phyloP scores from a whole-genome alignment of 768 basidiomycete species.

The Boletales sp. region DNA sequence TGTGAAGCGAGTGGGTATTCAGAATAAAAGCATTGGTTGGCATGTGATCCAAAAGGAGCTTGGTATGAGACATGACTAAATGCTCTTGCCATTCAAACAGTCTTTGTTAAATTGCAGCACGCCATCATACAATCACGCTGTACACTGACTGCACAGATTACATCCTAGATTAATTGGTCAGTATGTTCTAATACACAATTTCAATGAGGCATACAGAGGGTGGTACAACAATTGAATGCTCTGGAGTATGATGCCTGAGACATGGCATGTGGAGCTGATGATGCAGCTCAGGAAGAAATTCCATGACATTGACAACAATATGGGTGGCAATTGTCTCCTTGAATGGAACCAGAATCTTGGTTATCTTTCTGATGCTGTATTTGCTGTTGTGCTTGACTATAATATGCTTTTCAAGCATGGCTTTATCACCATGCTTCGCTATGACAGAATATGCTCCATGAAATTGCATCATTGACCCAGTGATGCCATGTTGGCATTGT shows the following conservation, averaged over 20 bases:
- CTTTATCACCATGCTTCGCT: neutral
- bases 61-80: neutral
- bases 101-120: neutral
- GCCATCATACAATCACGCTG: neutral
- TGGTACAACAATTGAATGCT: neutral
- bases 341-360: slow-evolving; percentile 1
- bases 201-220: neutral
- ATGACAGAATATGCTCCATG: neutral
- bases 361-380: neutral
- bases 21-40: neutral
- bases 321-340: neutral
- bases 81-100: neutral
- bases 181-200: neutral
- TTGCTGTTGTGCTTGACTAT: neutral
- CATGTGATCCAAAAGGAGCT: neutral
- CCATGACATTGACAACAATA: neutral
- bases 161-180: neutral
- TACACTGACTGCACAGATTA: neutral
- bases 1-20: neutral
- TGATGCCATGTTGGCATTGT: neutral
- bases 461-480: neutral
- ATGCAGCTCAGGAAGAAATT: slow-evolving; percentile 3
- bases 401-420: neutral
- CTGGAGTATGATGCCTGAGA: neutral
- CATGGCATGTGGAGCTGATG: neutral